Evolutionary conservation across 257 asterid species (phyloP), one percentile per base, ranked within the genome.

Genomic region (Plectranthus barbatus): DNA sequence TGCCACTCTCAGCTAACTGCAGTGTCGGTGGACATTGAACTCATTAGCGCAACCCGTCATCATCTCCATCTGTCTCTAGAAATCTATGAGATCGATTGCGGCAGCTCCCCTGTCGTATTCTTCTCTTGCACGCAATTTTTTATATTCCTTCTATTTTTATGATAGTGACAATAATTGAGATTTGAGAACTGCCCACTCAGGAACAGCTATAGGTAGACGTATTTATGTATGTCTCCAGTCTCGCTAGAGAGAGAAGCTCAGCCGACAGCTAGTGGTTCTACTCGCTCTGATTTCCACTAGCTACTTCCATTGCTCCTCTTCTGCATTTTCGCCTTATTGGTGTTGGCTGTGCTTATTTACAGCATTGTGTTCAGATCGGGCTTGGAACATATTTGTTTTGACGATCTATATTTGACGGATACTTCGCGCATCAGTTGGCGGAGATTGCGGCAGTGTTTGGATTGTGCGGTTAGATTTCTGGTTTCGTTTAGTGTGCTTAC

Each of bases 71-170:
- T 59, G 65, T 66, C 77, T 60, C 69, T 59, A 58, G 46, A 34
- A 31, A 12, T 9, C 26, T 4, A 29, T 20, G 31, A 1, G 50
- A 63, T 59, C 20, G 18, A 41, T 9, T 34, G 44, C 4, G 49
- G 72, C 69, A 78, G 88, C 84, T 78, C 70, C 52, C 17, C 64
- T 68, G 82, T 85, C 82, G 66, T 74, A 76, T 80, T 83, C 92
- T 82, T 83, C 80, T n/a, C 56, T 69, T 48, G 57, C 78, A 79
- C 76, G 75, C 75, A 57, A 69, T 62, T 53, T 59, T 39, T 67
- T 33, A 19, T 13, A 41, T 45, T 31, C n/a, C n/a, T n/a, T n/a
- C n/a, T n/a, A n/a, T n/a, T 7, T 51, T 54, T 33, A 26, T 20
- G 29, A 59, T 59, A 41, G 34, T 51, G 9, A 26, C n/a, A 53